Percentiles rank a stretch among this genome's conserved stretches.
phyloP scores from a whole-genome alignment of 768 basidiomycete species.

The Mycena kentingensis region DNA sequence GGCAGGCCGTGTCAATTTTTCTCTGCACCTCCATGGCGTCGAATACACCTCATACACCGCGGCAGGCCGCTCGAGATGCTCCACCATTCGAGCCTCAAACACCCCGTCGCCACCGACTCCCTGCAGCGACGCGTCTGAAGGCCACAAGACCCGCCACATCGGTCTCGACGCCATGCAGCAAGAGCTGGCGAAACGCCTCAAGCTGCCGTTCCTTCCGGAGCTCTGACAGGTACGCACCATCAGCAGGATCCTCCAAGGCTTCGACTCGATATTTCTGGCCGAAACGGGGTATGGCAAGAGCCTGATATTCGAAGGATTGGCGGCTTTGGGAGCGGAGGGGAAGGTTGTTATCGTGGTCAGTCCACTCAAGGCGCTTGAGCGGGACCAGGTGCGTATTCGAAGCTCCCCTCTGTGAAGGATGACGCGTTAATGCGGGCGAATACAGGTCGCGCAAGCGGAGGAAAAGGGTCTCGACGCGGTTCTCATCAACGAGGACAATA shows the following conservation, averaged over 20 bases:
- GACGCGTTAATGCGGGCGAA: no score
- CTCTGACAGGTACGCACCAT: slow-evolving; percentile 15
- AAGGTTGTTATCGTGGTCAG: slow-evolving; percentile 28
- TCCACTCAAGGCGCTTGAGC: slow-evolving; percentile 32
- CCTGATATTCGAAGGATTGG: slow-evolving; percentile 30
- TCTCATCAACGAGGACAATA: slow-evolving; percentile 20
- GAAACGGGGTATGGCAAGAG: slow-evolving; percentile 35
- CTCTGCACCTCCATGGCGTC: no score
- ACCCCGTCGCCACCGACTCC: no score
- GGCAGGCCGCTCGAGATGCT: no score
- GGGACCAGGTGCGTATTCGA: slow-evolving; percentile 33
- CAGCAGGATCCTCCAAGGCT: slow-evolving; percentile 18
- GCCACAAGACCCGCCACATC: no score
- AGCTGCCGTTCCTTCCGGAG: slow-evolving; percentile 14
- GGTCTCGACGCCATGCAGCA: no score
- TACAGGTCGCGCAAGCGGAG: slow-evolving; percentile 31
- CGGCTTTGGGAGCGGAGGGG: slow-evolving; percentile 15
- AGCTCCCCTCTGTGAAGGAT: no score
- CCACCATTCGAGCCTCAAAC: no score
- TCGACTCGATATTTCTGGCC: slow-evolving; percentile 29
- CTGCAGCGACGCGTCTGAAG: no score
- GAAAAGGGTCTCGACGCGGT: slow-evolving; percentile 14
- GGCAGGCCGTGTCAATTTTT: no score
- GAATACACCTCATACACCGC: no score
- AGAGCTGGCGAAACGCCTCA: no score